Percentiles rank a stretch among this genome's conserved stretches.
These are phyloP conservation scores for Daphne laureola DNA, from an alignment of 441 rosid genomes.

Conservation along the genomic window DNA sequence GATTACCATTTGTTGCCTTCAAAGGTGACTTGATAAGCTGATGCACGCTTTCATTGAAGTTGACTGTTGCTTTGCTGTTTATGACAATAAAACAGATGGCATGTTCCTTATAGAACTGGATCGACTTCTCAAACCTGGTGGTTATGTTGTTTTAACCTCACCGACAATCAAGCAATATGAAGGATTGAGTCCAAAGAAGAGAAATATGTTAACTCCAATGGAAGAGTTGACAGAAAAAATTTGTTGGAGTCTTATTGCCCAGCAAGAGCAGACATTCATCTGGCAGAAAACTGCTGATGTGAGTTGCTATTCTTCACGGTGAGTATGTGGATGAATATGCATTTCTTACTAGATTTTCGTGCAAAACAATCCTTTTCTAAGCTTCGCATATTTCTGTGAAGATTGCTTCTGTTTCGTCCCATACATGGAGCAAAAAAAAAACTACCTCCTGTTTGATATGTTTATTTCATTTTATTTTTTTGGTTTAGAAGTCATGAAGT, in stretches of 20 bases:
- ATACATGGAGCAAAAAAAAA: not conserved
- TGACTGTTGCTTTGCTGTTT: too few species aligned
- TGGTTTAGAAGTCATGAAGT: conserved; percentile 41
- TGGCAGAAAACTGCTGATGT: conserved; percentile 87
- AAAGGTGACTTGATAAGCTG: conserved; percentile 11
- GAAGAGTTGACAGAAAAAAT: conserved; percentile 64
- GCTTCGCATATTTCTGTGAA: conserved; percentile 1
- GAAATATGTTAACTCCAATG: conserved; percentile 38
- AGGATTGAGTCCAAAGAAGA: conserved; percentile 41
- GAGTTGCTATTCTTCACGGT: conserved; percentile 64
- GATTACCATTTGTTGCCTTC: conserved; percentile 2
- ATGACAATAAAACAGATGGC: conserved; percentile 47
- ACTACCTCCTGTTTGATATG: conserved; percentile 1
- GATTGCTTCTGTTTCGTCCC: not conserved
- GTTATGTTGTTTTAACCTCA: conserved; percentile 83
- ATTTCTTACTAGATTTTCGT: not conserved
- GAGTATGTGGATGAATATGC: conserved; percentile 20
- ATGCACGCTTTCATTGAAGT: too few species aligned
- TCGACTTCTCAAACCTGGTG: conserved; percentile 90
- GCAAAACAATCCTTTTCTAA: conserved; percentile 6
- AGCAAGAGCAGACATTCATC: conserved; percentile 90
- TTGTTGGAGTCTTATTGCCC: conserved; percentile 84
- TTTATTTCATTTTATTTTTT: conserved; percentile 14
- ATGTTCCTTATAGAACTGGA: conserved; percentile 81
- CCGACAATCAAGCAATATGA: conserved; percentile 56